phyloP scores from a whole-genome alignment of 441 rosid species.

The Macaranga tanarius region DNA sequence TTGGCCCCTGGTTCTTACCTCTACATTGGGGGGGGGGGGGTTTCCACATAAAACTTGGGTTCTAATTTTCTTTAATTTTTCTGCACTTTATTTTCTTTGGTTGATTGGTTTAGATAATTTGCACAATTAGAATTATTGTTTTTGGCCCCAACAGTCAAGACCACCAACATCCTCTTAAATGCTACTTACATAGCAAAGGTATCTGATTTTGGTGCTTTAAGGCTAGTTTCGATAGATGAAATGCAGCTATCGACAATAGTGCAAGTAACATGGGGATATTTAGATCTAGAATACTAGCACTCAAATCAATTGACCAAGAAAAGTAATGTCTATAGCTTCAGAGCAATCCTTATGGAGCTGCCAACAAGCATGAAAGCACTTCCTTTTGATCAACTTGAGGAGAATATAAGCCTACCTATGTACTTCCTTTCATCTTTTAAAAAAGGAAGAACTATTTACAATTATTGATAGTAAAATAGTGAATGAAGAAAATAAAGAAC shows the following conservation, averaged over 20 bases:
- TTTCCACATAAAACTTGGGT: not conserved
- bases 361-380: slow-evolving; percentile 34
- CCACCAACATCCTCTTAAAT: slow-evolving; percentile 35
- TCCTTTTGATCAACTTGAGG: slow-evolving; percentile 27
- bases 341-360: slow-evolving; percentile 37
- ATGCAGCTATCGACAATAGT: slow-evolving; percentile 32
- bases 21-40: not conserved
- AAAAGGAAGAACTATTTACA: slow-evolving; percentile 18
- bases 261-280: slow-evolving; percentile 26
- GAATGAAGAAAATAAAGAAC: slow-evolving; percentile 19
- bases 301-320: slow-evolving; percentile 18
- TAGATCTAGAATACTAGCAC: slow-evolving; percentile 18
- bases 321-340: slow-evolving; percentile 43
- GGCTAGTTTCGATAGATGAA: slow-evolving; percentile 32
- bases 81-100: too few species aligned
- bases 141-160: too few species aligned
- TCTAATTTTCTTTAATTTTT: not conserved
- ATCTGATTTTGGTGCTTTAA: slow-evolving; percentile 45
- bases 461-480: slow-evolving; percentile 20
- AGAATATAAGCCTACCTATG: slow-evolving; percentile 29
- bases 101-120: too few species aligned
- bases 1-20: not conserved
- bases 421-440: slow-evolving; percentile 27
- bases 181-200: slow-evolving; percentile 33
- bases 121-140: too few species aligned